Percentiles rank a stretch among this genome's conserved stretches.
Conservation (phyloP, 306 rosid genomes). For the Lathyrus sativus region DNA sequence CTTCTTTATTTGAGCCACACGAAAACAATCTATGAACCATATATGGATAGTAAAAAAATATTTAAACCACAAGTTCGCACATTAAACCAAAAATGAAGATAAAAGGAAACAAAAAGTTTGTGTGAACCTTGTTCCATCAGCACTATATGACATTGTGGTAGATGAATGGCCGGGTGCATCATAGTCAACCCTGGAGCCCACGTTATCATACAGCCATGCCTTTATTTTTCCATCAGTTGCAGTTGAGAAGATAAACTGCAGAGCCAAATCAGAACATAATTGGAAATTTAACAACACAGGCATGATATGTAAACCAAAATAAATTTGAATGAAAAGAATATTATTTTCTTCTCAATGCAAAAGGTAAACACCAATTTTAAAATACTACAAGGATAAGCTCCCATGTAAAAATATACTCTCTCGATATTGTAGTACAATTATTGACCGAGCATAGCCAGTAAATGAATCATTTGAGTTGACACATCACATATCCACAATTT, state of each 20-base stretch:
- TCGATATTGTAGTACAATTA: constrained; percentile 26
- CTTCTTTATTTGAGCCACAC: constrained; percentile 97
- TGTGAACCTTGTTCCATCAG: constrained; percentile 89
- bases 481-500: constrained; percentile 10
- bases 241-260: constrained; percentile 94
- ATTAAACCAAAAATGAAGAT: constrained; percentile 15
- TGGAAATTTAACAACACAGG: constrained; percentile 28
- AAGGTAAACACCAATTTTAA: constrained; percentile 26
- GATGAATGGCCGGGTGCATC: constrained; percentile 98
- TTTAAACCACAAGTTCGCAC: constrained; percentile 26
- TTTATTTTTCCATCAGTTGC: constrained; percentile 99
- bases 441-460: constrained; percentile 29
- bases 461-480: constrained; percentile 11
- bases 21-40: constrained; percentile 75
- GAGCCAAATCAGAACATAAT: constrained; percentile 24
- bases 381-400: constrained; percentile 20
- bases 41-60: constrained; percentile 31
- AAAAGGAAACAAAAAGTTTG: constrained; percentile 27
- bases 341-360: constrained; percentile 22
- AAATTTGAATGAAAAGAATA: constrained; percentile 15
- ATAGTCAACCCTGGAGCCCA: constrained; percentile 98
- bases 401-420: constrained; percentile 14
- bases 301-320: constrained; percentile 19
- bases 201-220: constrained; percentile 97
- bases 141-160: constrained; percentile 92